Conservation (phyloP, 371 early-diverging fungal genomes). For the Lichtheimia corymbifera region DNA sequence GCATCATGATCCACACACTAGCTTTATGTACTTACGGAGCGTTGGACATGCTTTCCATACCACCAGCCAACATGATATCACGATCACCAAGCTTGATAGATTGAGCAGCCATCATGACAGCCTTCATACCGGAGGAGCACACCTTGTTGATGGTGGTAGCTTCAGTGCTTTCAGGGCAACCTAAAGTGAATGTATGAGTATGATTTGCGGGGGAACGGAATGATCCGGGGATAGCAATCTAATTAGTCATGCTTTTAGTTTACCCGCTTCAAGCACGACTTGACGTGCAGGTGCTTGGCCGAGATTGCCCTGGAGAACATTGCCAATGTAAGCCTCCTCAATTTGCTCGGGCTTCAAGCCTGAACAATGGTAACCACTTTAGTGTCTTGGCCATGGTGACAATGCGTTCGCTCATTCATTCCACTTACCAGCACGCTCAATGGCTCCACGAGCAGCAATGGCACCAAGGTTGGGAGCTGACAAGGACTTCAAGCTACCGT, state of each 20-base stretch:
- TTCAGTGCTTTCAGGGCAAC: conserved; percentile 73
- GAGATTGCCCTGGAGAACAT: conserved; percentile 79
- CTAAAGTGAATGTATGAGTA: conserved; percentile 32
- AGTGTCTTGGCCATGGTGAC: background rate
- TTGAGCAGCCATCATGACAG: conserved; percentile 76
- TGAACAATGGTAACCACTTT: background rate
- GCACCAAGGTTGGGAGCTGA: conserved; percentile 71
- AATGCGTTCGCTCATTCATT: background rate
- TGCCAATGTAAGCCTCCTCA: conserved; percentile 91
- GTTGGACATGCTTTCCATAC: conserved; percentile 96
- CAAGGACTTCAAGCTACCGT: conserved; percentile 66
- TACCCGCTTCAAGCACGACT: conserved; percentile 71
- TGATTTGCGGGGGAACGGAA: background rate
- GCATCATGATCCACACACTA: background rate
- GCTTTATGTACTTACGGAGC: conserved; percentile 63
- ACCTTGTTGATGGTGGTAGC: conserved; percentile 94
- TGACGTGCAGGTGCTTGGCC: conserved; percentile 93
- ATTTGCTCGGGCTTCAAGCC: conserved; percentile 70
- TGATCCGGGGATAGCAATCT: background rate
- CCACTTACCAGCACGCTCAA: conserved; percentile 58
- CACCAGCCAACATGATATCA: conserved; percentile 83
- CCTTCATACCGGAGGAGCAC: conserved; percentile 94
- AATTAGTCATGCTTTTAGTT: conserved; percentile 1
- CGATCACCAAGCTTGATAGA: conserved; percentile 62
- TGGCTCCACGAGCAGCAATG: conserved; percentile 72